Conservation (phyloP, 345 rosid species). For the Ceriops zippeliana region DNA sequence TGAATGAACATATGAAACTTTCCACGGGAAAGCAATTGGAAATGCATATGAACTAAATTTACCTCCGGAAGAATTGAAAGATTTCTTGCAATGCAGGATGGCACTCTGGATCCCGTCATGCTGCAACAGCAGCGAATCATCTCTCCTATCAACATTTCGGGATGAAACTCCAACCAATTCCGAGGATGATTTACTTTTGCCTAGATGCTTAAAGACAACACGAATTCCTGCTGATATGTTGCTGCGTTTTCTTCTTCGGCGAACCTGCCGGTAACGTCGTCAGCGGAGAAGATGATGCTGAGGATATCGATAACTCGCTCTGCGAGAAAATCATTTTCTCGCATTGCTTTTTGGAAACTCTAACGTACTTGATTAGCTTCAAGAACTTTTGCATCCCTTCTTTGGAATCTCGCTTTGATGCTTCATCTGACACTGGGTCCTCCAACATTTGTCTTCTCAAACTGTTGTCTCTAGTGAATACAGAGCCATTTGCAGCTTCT, state of each 20-base stretch:
- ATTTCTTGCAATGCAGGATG: conserved; percentile 32
- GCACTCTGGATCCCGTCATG: conserved; percentile 33
- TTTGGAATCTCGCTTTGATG: conserved; percentile 18
- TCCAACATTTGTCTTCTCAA: conserved; percentile 22
- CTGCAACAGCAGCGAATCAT: conserved; percentile 27
- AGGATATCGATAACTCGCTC: conserved; percentile 23
- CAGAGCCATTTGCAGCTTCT: conserved; percentile 28
- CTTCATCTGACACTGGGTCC: conserved; percentile 15
- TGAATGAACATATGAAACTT: no score
- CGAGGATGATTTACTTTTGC: conserved; percentile 33
- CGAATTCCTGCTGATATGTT: conserved; percentile 24
- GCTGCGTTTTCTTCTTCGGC: conserved; percentile 23
- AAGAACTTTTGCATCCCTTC: conserved; percentile 26
- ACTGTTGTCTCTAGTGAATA: conserved; percentile 34
- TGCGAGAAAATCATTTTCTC: conserved; percentile 25
- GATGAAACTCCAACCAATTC: conserved; percentile 2
- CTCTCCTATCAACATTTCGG: conserved; percentile 13
- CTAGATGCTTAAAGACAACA: conserved; percentile 24
- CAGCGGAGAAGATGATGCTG: conserved; percentile 50
- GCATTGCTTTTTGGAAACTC: conserved; percentile 38
- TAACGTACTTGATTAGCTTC: conserved; percentile 25
- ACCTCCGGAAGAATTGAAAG: conserved; percentile 33
- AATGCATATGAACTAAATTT: not conserved
- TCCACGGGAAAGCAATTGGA: not conserved
- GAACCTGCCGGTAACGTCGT: conserved; percentile 11